Evolutionary conservation across 768 basidiomycete species (phyloP).

Genomic region (Tricholoma terreum): DNA sequence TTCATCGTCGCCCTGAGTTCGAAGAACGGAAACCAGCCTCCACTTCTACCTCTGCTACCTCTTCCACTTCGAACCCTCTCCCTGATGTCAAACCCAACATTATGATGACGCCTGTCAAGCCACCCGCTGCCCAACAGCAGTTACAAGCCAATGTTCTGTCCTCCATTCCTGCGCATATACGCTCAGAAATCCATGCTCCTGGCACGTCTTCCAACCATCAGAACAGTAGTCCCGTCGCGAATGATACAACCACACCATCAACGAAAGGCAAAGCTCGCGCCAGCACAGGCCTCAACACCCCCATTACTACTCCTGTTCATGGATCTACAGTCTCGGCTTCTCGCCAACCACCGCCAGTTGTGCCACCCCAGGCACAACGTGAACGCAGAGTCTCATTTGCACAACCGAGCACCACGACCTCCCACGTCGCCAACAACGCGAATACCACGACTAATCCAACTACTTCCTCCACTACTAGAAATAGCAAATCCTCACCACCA

Average conservation of each 20-base stretch:
- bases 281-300: slow-evolving; percentile 26
- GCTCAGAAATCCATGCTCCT: slow-evolving; percentile 20
- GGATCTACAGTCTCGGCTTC: background rate
- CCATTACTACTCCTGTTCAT: slow-evolving; percentile 30
- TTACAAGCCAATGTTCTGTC: slow-evolving; percentile 24
- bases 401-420: background rate
- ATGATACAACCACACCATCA: slow-evolving; percentile 6
- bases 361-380: background rate
- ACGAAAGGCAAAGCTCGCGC: slow-evolving; percentile 4
- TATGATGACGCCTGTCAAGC: slow-evolving; percentile 4
- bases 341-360: slow-evolving; percentile 1
- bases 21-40: slow-evolving; percentile 40
- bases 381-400: background rate
- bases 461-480: background rate
- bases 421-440: background rate
- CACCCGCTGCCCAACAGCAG: slow-evolving; percentile 15
- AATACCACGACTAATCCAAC: background rate
- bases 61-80: background rate
- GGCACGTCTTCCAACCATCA: slow-evolving; percentile 7
- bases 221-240: background rate
- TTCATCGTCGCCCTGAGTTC: slow-evolving; percentile 72
- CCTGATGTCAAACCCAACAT: slow-evolving; percentile 4
- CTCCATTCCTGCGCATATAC: slow-evolving; percentile 41
- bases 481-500: background rate
- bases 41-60: slow-evolving; percentile 4